Base-by-base conservation (phyloP, 2,329 filamentous ascomycete genomes). In the Fusarium sororula region DNA sequence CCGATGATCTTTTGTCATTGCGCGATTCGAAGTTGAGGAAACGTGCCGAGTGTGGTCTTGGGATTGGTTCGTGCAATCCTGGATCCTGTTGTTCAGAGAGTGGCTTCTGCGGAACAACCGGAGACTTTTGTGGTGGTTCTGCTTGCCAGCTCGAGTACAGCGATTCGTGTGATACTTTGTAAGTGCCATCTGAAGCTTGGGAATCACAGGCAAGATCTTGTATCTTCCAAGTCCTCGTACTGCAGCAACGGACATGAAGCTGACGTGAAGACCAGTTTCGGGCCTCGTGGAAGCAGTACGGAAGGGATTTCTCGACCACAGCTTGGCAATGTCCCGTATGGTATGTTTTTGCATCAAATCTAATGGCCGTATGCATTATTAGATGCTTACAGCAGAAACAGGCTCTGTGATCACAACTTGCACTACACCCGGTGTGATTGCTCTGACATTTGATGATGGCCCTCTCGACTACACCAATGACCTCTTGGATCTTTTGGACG, bases 381-480 rank as follows among this genome's bases (percentile, higher is more conserved):
- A 24, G 26, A 32, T 22, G 47, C 76, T 81, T 62, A 80, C 72
- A 54, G 35, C 28, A 56, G 15, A 47, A 18, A 30, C 47, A 83
- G 82, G 82, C 41, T 76, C 72, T 41, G 66, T 77, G 62, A 82
- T 84, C 69, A 85, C 78, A 2, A 79, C 75, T 17, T 84, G 83
- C 70, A 80, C 75, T 3, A 68, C 68, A 18, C 80, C 81, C 2
- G 83, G 81, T 28, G 79, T 79, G 62, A 79, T 85, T 42, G 85
- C 86, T 3, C 78, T 87, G 32, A 87, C 85, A 2, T 86, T 83
- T 72, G 86, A 87, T 69, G 86, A 87, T 58, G 85, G 85, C 0
- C 86, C 86, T 1, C 84, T 80, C 65, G 62, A 70, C 7, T 86
- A 82, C 73, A 88, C 86, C 9, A 70, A 73, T 12, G 75, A 79